Base-by-base conservation (phyloP, 1,139 yeast species). In the Saccharomyces hybrid region DNA sequence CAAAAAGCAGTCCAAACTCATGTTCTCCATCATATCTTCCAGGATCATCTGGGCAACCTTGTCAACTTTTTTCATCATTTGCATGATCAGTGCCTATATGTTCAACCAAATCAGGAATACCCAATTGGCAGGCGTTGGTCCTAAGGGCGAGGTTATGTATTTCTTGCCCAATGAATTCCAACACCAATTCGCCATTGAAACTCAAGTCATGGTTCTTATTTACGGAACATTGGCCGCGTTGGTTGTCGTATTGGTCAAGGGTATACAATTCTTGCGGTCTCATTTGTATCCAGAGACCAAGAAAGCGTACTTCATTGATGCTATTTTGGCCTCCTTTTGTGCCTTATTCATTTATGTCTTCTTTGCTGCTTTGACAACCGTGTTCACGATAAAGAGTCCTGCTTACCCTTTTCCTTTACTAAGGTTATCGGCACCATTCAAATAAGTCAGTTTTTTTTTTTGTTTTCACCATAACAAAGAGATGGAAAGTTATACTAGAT, bases 31-130 rank as follows among this genome's bases (percentile, higher is more conserved):
- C 32, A 58, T 71, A 31, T 67, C 70, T 38, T 70, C 76, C 48
- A 77, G 73, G 58, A 79, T 80, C 58, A 64, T 86, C 52, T 89
- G 96, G 96, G 84, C 86, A 51, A 79, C 81, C 3, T 55, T 78
- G 14, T 77, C 88, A 3, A 62, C 63, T 7, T 74, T 88, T 25
- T 74, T 86, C 48, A 78, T 88, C 28, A 75, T 91, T 58, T 73
- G 90, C 63, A 88, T 91, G 75, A 84, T 82, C 52, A 78, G 95
- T 11, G 99, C 99, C 14, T 88, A 90, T 72, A 93, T 93, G 99
- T 93, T 83, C 78, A 90, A 89, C 70, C 81, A 82, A 63, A 93
- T 93, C 60, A 82, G 98, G 69, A 80, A 80, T 47, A 78, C 84
- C 7, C 96, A 89, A 19, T 86, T 83, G 65, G 76, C 86, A 41